Evolutionary conservation across 1,284 basidiomycete species (phyloP).

Genomic region (Hemileia vastatrix): DNA sequence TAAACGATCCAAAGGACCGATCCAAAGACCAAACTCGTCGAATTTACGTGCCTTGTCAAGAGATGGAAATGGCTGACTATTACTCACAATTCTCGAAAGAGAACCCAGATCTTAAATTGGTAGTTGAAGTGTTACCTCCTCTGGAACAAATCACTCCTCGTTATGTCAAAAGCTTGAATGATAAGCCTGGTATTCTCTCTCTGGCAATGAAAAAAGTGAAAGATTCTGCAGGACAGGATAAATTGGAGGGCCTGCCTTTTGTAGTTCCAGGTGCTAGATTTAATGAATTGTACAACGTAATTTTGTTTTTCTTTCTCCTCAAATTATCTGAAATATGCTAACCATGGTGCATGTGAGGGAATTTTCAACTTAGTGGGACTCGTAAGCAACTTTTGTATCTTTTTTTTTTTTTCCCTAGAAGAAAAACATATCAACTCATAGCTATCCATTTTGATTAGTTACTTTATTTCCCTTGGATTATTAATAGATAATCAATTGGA

Average conservation of each 20-base stretch:
- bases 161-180: conserved; percentile 87
- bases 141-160: conserved; percentile 48
- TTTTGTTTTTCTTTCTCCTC: neutral
- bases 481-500: conserved; percentile 86
- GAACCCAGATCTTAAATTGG: conserved; percentile 79
- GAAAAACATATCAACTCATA: neutral
- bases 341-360: neutral
- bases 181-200: conserved; percentile 83
- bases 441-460: conserved; percentile 90
- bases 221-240: conserved; percentile 57
- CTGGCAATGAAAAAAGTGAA: conserved; percentile 84
- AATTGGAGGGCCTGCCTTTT: conserved; percentile 86
- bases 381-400: conserved; percentile 1
- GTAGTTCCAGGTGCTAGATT: conserved; percentile 85
- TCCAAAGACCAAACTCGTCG: conserved; percentile 51
- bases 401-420: neutral
- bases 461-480: conserved; percentile 86
- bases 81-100: conserved; percentile 58
- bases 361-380: conserved; percentile 34
- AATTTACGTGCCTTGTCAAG: conserved; percentile 86
- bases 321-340: neutral
- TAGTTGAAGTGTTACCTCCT: conserved; percentile 73
- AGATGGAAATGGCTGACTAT: conserved; percentile 87
- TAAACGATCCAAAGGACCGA: conserved; percentile 80
- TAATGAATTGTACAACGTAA: conserved; percentile 30